Percentiles rank a stretch among this genome's conserved stretches.
Conservation (phyloP, 208 protist genomes). For the Balamuthia mandrillaris region DNA sequence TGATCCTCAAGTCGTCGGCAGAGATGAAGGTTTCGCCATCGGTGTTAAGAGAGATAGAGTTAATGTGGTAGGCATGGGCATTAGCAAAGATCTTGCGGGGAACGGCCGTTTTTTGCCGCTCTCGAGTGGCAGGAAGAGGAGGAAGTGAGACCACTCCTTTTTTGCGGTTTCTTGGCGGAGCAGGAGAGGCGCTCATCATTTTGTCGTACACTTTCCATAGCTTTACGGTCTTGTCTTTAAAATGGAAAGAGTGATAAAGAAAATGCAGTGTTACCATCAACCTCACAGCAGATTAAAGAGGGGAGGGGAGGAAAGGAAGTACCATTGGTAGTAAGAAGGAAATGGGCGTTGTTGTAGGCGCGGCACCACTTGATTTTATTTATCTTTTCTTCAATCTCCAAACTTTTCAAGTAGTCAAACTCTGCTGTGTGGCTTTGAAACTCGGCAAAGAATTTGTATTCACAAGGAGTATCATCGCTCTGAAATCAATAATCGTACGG, state of each 20-base stretch:
- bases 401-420: conserved; percentile 86
- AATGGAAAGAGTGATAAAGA: neutral
- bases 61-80: conserved; percentile 88
- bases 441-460: conserved; percentile 83
- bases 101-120: conserved; percentile 39
- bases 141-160: neutral
- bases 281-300: neutral
- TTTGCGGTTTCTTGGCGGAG: neutral
- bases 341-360: conserved; percentile 54
- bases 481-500: neutral
- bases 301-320: conserved; percentile 25
- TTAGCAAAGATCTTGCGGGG: conserved; percentile 77
- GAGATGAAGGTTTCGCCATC: conserved; percentile 78
- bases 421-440: conserved; percentile 87
- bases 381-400: conserved; percentile 91
- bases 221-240: conserved; percentile 87
- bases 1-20: conserved; percentile 86
- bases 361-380: conserved; percentile 81
- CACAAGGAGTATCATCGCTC: conserved; percentile 38
- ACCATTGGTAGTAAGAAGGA: conserved; percentile 86
- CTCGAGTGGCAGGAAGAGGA: neutral
- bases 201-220: conserved; percentile 84
- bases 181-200: conserved; percentile 56
- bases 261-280: conserved; percentile 10
- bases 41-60: conserved; percentile 80